These are phyloP conservation scores for Chaetoscypha palmicola DNA, from an alignment of 2,329 filamentous ascomycete species.

Conservation along the genomic window DNA sequence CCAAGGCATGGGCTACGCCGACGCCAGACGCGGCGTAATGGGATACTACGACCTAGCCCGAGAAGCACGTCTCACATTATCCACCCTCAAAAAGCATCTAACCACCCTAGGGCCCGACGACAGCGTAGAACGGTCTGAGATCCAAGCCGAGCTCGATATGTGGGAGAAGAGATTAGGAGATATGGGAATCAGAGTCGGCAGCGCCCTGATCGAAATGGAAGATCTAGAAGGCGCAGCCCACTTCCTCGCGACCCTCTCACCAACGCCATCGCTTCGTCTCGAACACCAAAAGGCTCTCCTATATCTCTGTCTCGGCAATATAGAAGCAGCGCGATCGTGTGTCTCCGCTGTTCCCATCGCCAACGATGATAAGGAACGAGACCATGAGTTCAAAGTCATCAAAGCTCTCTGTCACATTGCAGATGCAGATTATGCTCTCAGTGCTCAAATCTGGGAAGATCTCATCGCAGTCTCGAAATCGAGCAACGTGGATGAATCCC, in stretches of 20 bases:
- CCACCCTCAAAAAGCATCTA: conserved; percentile 35
- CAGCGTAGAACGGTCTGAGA: neutral
- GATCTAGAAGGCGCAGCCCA: conserved; percentile 73
- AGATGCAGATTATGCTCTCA: conserved; percentile 62
- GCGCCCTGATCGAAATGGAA: conserved; percentile 75
- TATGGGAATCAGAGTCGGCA: conserved; percentile 60
- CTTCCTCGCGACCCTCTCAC: conserved; percentile 57
- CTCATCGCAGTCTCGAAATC: no score
- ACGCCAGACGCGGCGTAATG: conserved; percentile 77
- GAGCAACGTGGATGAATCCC: neutral
- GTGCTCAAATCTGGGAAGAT: conserved; percentile 53
- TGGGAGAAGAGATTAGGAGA: conserved; percentile 72
- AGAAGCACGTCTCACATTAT: conserved; percentile 61
- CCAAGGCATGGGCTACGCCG: conserved; percentile 78
- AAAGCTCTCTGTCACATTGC: conserved; percentile 70
- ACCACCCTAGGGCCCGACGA: neutral
- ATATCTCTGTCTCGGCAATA: conserved; percentile 72
- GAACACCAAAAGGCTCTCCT: conserved; percentile 55
- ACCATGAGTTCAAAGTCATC: conserved; percentile 46
- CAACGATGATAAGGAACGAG: no score
- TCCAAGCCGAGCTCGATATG: conserved; percentile 40
- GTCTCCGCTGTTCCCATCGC: conserved; percentile 34
- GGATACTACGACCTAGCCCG: conserved; percentile 82
- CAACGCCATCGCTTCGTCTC: conserved; percentile 31
- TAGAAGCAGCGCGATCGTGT: conserved; percentile 55